Evolutionary conservation across 208 protist genomes (phyloP).

Genomic region (Herpetomonas samuelpessoai): DNA sequence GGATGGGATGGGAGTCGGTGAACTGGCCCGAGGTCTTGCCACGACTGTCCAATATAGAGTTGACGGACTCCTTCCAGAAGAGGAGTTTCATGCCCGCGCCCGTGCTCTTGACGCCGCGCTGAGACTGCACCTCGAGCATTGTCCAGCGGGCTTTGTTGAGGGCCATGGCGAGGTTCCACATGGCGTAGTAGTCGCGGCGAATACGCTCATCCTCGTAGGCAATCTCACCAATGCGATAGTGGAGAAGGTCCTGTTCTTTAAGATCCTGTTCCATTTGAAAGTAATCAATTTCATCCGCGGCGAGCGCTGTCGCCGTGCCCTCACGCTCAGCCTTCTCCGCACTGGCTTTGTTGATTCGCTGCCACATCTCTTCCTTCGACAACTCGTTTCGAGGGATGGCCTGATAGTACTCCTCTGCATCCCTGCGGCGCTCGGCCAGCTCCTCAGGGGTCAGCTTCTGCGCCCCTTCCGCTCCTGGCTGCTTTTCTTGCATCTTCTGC

Average conservation of each 20-base stretch:
- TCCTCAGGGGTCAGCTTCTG: not conserved
- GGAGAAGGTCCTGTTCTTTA: constrained; percentile 68
- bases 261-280: constrained; percentile 80
- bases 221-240: constrained; percentile 80
- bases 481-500: not conserved
- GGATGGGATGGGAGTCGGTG: constrained; percentile 83
- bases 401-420: constrained; percentile 77
- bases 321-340: constrained; percentile 37
- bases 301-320: constrained; percentile 24
- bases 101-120: constrained; percentile 84
- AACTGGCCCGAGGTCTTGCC: constrained; percentile 74
- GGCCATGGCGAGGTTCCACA: constrained; percentile 82
- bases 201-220: constrained; percentile 52
- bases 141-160: constrained; percentile 88
- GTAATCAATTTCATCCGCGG: constrained; percentile 72
- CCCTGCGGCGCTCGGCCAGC: constrained; percentile 22
- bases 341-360: constrained; percentile 42
- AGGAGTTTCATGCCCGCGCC: constrained; percentile 90
- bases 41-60: constrained; percentile 63
- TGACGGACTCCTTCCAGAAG: constrained; percentile 85
- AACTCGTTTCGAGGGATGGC: constrained; percentile 72
- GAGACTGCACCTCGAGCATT: constrained; percentile 87
- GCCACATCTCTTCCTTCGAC: constrained; percentile 89
- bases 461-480: not conserved
- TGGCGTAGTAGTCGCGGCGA: constrained; percentile 82